Base-by-base conservation (phyloP, 2,329 filamentous ascomycete species). In the Aaosphaeria pasadenensis region DNA sequence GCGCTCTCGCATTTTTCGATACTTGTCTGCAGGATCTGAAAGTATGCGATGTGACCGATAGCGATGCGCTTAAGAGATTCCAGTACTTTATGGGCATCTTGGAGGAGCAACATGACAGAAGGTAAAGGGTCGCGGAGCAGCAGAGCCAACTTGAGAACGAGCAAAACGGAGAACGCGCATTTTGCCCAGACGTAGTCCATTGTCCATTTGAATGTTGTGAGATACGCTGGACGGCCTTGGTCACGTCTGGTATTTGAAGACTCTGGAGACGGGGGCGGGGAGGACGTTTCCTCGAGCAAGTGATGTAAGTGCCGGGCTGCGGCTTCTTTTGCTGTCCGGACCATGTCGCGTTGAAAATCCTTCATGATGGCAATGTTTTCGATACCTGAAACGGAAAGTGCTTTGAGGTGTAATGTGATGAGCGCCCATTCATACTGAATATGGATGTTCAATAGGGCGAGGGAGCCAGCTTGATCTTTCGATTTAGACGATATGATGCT, bases 181-280 rank as follows among this genome's bases (percentile, higher is more conserved):
- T 82, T 82, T 0, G 78, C 79, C 78, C 79, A 81, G 17, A 82
- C 78, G 49, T 81, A 82, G 46, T 81, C 78, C 72, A 80, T 79
- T 0, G 78, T 77, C 53, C 76, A 81, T 30, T 72, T 74, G 32
- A 82, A 72, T 11, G 76, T 77, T 11, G 69, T 72, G 6, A 82
- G 71, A 53, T 82, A 82, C 2, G 57, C 52, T 4, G 57, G 50
- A 24, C 17, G 17, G 17, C 17, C 17, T 24, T 24, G 17, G 17
- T 13, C 17, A 6, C 9, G 11, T 42, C 42, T 4, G 44, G 40
- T 1, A 33, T 46, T 31, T 48, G 44, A 24, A 24, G 17, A 24
- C 6, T 49, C 48, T 1, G 52, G 44, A 17, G 39, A 28, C 31
- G 17, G 30, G 5, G 44, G 17, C 5, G 55, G 51, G 2, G 55